phyloP scores from a whole-genome alignment of 306 rosid species.

The Psophocarpus tetragonolobus region DNA sequence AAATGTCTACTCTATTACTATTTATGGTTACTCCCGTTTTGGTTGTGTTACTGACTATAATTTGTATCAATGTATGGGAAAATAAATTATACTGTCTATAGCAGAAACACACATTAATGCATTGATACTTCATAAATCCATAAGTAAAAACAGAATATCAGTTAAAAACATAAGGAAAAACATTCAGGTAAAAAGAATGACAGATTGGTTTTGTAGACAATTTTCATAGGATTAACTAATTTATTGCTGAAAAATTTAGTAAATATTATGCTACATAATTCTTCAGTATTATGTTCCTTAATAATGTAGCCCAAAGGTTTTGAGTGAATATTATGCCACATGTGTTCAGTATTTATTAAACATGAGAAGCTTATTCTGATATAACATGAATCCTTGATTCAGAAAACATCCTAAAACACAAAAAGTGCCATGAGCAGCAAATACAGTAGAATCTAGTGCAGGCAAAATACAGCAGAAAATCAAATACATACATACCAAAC shows the following conservation, averaged over 20 bases:
- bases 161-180: constrained; percentile 19
- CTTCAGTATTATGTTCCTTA: constrained; percentile 17
- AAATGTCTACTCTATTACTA: neutral
- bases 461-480: too few relatives aligned
- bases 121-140: constrained; percentile 2
- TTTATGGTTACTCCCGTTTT: neutral
- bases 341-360: constrained; percentile 10
- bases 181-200: neutral
- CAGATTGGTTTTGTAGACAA: constrained; percentile 10
- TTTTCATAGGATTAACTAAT: neutral
- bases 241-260: neutral
- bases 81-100: constrained; percentile 22
- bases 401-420: too few relatives aligned
- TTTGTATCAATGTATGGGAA: too few relatives aligned
- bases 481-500: too few relatives aligned
- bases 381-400: constrained; percentile 12
- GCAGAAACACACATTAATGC: constrained; percentile 27
- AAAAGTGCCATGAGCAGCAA: neutral
- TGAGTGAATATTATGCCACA: too few relatives aligned
- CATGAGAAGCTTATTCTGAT: constrained; percentile 1
- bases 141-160: constrained; percentile 28
- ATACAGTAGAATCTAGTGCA: too few relatives aligned
- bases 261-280: constrained; percentile 1
- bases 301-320: neutral
- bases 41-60: neutral